Base-by-base conservation (phyloP, 2,329 filamentous ascomycete species). In the Cordyceps javanica region DNA sequence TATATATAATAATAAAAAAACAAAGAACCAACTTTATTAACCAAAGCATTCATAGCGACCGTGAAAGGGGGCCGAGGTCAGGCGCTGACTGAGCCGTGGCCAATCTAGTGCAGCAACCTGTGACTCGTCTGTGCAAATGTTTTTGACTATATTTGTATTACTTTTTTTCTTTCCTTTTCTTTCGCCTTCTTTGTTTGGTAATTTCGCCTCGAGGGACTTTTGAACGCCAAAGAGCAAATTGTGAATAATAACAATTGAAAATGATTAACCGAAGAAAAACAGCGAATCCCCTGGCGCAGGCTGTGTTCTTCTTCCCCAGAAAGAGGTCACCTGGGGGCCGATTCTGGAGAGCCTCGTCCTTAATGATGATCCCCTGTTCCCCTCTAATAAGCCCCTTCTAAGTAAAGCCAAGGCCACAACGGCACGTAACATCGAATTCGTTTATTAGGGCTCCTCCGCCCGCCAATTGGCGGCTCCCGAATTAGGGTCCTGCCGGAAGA, bases 41-140 rank as follows among this genome's bases (percentile, higher is more conserved):
- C n/a, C n/a, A n/a, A n/a, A n/a, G n/a, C n/a, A n/a, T n/a, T n/a
- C n/a, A n/a, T n/a, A n/a, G n/a, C n/a, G n/a, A n/a, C n/a, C n/a
- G n/a, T n/a, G n/a, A n/a, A n/a, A n/a, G n/a, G n/a, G n/a, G n/a
- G n/a, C n/a, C n/a, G 46, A 39, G 59, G 60, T 62, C 61, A 62
- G 61, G 61, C 61, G 61, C 58, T 51, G 54, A 13, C 26, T 21
- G 14, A 38, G 32, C 50, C 44, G 55, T n/a, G 30, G 41, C 39
- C 39, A 34, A 54, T 45, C 38, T n/a, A n/a, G n/a, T 34, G 19
- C 30, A 36, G 13, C 13, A 42, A 54, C 51, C 21, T 54, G 51
- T 44, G 51, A 54, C 51, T 23, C n/a, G n/a, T n/a, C n/a, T n/a
- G n/a, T n/a, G n/a, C n/a, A n/a, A n/a, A n/a, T n/a, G n/a, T n/a